Base-by-base conservation (phyloP, 2,329 filamentous ascomycete species). In the Hansfordia pulvinata region DNA sequence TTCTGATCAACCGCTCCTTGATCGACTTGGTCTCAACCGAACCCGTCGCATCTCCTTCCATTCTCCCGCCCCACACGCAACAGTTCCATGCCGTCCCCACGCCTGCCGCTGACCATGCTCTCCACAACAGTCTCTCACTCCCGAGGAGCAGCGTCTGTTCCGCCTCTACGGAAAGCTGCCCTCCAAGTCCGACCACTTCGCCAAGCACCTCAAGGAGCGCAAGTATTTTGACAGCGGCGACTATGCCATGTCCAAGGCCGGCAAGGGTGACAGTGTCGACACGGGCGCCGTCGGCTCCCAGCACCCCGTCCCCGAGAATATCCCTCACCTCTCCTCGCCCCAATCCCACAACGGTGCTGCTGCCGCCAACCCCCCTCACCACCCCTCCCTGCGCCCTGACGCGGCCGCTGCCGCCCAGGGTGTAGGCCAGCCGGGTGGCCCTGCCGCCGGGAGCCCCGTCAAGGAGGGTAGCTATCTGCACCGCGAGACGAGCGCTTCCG, bases 171-270 rank as follows among this genome's bases (percentile, higher is more conserved):
- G 90, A 59, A 96, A 96, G 62, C 77, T 96, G 34, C 90, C 90
- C 38, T 93, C 81, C 56, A 90, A 90, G 56, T 92, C 86, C 54
- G 88, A 94, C 56, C 72, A 94, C 47, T 77, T 96, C 44, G 85
- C 92, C 65, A 96, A 96, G 66, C 93, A 96, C 53, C 73, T 96
- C 51, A 94, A 94, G 70, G 90, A 96, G 56, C 86, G 90, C 64
- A 98, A 93, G 63, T 94, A 93, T 63, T 94, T 94, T 57, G 85
- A 94, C 63, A 90, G 81, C 33, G 86, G 85, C 48, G 85, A 94
- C 62, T 94, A 93, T 47, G 86, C 86, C 48, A 81, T 93, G 60
- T 88, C 81, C 56, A 93, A 94, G 64, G 90, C 90, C 33, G 90
- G 90, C 57, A 96, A 96, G 62, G 85, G 84, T 53, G 82, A 86